Percentiles rank a stretch among this genome's conserved stretches.
phyloP scores from a whole-genome alignment of 2,329 filamentous ascomycete species.

The Alternaria tenuissima region DNA sequence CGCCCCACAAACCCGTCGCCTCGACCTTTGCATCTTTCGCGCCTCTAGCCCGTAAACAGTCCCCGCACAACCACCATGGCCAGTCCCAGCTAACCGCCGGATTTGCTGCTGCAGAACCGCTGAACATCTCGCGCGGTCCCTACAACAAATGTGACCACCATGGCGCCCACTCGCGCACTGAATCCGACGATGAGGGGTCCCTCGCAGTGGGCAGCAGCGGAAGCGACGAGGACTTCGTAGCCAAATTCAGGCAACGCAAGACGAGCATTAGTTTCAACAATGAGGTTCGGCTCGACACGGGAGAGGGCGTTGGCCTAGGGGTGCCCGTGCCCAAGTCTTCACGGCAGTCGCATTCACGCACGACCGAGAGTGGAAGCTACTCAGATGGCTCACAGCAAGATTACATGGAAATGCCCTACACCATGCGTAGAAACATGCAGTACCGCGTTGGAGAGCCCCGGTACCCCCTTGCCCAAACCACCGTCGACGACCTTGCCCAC shows the following conservation, averaged over 20 bases:
- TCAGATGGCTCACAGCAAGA: conserved; percentile 41
- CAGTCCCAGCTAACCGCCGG: conserved; percentile 34
- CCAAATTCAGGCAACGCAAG: conserved; percentile 43
- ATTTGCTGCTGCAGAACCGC: conserved; percentile 28
- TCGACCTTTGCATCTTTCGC: conserved; percentile 49
- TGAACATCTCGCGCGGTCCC: conserved; percentile 27
- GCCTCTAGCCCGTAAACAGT: conserved; percentile 43
- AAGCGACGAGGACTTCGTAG: conserved; percentile 39
- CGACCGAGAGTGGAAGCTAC: conserved; percentile 39
- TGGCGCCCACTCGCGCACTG: conserved; percentile 25
- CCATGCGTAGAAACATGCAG: conserved; percentile 31
- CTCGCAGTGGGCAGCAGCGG: conserved; percentile 36
- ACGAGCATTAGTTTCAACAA: conserved; percentile 54
- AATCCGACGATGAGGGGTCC: conserved; percentile 28
- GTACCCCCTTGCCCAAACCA: conserved; percentile 48
- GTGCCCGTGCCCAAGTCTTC: conserved; percentile 49
- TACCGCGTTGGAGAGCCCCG: conserved; percentile 37
- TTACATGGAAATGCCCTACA: conserved; percentile 43
- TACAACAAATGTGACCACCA: conserved; percentile 27
- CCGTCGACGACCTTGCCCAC: conserved; percentile 42
- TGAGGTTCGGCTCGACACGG: conserved; percentile 52
- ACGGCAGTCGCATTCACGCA: conserved; percentile 27
- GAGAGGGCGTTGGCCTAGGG: conserved; percentile 49
- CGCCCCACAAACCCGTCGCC: conserved; percentile 44
- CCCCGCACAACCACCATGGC: conserved; percentile 32